Evolutionary conservation across 1,284 basidiomycete species (phyloP), one percentile per base, ranked within the genome.

Genomic region (Tranzscheliella williamsii): DNA sequence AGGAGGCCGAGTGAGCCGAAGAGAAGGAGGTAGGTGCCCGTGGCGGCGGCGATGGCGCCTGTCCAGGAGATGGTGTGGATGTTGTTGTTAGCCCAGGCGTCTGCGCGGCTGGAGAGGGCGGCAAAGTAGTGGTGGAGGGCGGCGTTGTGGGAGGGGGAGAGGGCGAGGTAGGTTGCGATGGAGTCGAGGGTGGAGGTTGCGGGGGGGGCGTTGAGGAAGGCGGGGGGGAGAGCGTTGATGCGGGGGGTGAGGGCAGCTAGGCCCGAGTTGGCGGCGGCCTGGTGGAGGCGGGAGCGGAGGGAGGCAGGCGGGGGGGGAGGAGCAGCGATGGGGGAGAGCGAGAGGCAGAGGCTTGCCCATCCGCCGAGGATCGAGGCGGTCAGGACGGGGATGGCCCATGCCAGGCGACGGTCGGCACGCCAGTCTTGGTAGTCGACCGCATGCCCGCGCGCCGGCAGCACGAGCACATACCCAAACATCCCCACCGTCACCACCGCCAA

Each of bases 351-450:
- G 4, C 24, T 37, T 7, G 36, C 24, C 46, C 55, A 66, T 7
- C 66, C 66, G 3, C 45, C 32, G 7, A 68, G 48, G 22, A 68
- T 68, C 15, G 44, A 50, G 11, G 44, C 35, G 0, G 66, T 68
- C 1, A 68, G 38, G 2, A 50, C 17, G 0, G 66, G 62, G 15
- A 68, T 65, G 4, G 58, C 32, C 0, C 20, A 48, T 1, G 21
- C 13, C 0, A 68, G 18, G 13, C 37, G 39, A 4, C 20, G 4
- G 27, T 68, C 66, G 7, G 16, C 4, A 4, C 37, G 21, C 66
- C 66, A 68, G 17, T 58, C 45, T 2, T 49, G 12, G 17, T 66
- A 68, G 37, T 54, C 47, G 17, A 58, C 38, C 6, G 24, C 16
- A 24, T 45, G 24, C 4, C 65, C 61, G 4, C 56, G 15, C 4